These are phyloP conservation scores for Pseudogymnoascus verrucosus DNA, from an alignment of 2,329 filamentous ascomycete species.

Conservation along the genomic window DNA sequence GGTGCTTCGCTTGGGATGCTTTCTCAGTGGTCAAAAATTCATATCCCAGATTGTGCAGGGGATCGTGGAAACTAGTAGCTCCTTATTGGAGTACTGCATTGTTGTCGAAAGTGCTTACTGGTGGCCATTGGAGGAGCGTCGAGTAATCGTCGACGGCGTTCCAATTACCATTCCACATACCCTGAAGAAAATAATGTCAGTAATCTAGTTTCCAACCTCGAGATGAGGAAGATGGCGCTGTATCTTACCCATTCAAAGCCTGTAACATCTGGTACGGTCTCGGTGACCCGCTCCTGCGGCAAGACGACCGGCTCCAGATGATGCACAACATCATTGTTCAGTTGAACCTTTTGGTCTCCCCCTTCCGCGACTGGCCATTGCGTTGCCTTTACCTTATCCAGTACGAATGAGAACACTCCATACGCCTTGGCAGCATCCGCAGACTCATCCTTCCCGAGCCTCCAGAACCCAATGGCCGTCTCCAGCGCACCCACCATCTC, in stretches of 20 bases:
- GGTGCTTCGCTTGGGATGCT: neutral
- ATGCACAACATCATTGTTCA: neutral
- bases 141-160: slow-evolving; percentile 1
- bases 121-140: neutral
- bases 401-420: slow-evolving; percentile 14
- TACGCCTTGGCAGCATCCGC: slow-evolving; percentile 14
- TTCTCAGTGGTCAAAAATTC: neutral
- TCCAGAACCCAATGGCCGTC: slow-evolving; percentile 10
- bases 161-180: slow-evolving; percentile 2
- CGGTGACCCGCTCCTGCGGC: neutral
- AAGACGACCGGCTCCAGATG: neutral
- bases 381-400: slow-evolving; percentile 9
- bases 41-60: neutral
- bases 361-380: neutral
- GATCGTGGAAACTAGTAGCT: neutral
- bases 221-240: neutral
- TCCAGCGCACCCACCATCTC: slow-evolving; percentile 14
- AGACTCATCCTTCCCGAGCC: slow-evolving; percentile 12
- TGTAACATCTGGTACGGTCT: neutral
- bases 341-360: neutral
- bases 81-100: neutral
- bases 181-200: neutral
- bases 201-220: neutral
- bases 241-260: slow-evolving; percentile 6
- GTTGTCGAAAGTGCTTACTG: neutral